These are phyloP conservation scores for Globisporangium barbulae DNA, from an alignment of 352 stramenopile genomes.

Conservation along the genomic window DNA sequence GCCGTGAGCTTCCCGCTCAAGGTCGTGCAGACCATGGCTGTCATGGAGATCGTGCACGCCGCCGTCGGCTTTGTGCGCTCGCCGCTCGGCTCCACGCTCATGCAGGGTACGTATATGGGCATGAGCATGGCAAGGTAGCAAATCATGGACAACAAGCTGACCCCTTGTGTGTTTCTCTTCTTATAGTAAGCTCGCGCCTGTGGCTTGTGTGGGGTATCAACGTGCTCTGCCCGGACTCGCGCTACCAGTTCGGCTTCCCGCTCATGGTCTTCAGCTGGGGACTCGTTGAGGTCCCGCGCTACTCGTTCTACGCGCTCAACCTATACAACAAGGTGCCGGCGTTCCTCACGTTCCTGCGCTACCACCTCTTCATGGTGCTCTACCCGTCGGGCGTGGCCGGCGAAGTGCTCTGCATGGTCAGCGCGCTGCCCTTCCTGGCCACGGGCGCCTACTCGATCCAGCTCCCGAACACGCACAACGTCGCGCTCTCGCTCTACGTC, in stretches of 20 bases:
- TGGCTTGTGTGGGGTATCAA: conserved; percentile 95
- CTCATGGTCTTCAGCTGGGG: conserved; percentile 89
- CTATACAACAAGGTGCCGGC: conserved; percentile 92
- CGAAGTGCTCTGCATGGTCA: conserved; percentile 79
- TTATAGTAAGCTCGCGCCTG: conserved; percentile 84
- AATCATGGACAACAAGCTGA: background rate
- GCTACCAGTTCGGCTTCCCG: conserved; percentile 82
- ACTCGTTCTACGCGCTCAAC: conserved; percentile 97
- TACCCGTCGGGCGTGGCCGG: conserved; percentile 97
- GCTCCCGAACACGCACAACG: conserved; percentile 75
- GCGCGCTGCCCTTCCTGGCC: conserved; percentile 49
- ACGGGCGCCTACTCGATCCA: conserved; percentile 66
- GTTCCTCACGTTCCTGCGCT: conserved; percentile 96
- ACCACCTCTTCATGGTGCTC: conserved; percentile 97
- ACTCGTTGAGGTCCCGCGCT: conserved; percentile 93
- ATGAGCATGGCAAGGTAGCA: background rate
- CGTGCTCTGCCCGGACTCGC: conserved; percentile 71
- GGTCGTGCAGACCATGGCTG: conserved; percentile 92
- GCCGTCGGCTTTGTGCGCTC: conserved; percentile 94
- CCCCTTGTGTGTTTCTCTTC: background rate
- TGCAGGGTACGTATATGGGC: conserved; percentile 60
- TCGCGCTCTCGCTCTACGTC: conserved; percentile 70
- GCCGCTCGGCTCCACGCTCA: conserved; percentile 90
- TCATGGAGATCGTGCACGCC: conserved; percentile 97
- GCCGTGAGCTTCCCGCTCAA: conserved; percentile 58